Conservation (phyloP, 805 yeast genomes). For the Myxozyma vanderwaltii region DNA sequence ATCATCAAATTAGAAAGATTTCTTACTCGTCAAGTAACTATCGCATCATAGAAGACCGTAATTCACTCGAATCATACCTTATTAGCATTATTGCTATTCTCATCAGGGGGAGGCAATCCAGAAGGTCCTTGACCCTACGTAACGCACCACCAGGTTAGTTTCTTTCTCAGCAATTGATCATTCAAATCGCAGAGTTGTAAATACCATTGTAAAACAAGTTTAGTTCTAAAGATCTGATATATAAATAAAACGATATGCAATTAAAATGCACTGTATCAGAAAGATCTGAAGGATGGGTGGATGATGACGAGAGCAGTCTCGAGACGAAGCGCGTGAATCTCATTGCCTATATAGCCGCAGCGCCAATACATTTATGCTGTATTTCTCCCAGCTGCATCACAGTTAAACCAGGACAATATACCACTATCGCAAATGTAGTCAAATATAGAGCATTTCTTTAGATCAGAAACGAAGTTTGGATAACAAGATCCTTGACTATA, state of each 20-base stretch:
- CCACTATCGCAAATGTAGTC: too few species aligned
- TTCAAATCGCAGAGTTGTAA: not conserved
- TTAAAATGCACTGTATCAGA: not conserved
- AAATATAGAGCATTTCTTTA: too few species aligned
- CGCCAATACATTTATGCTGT: not conserved
- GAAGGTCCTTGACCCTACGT: slow-evolving; percentile 44
- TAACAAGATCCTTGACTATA: too few species aligned
- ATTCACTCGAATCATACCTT: slow-evolving; percentile 34
- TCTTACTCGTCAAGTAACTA: too few species aligned
- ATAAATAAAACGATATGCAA: not conserved
- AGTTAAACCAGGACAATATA: too few species aligned
- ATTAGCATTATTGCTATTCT: slow-evolving; percentile 39
- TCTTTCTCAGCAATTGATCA: not conserved
- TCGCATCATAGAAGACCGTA: too few species aligned
- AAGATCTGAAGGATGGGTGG: not conserved
- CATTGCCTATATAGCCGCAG: not conserved
- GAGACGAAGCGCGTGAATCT: slow-evolving; percentile 9
- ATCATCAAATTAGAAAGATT: not conserved
- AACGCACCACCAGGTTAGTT: not conserved
- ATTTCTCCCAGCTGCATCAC: too few species aligned
- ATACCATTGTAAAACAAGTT: not conserved
- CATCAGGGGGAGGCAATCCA: slow-evolving; percentile 40
- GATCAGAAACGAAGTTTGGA: too few species aligned
- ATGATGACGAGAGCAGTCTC: not conserved
- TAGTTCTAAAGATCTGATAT: not conserved